Conservation (phyloP, 2,329 filamentous ascomycete species). For the Diaporthe sp. region DNA sequence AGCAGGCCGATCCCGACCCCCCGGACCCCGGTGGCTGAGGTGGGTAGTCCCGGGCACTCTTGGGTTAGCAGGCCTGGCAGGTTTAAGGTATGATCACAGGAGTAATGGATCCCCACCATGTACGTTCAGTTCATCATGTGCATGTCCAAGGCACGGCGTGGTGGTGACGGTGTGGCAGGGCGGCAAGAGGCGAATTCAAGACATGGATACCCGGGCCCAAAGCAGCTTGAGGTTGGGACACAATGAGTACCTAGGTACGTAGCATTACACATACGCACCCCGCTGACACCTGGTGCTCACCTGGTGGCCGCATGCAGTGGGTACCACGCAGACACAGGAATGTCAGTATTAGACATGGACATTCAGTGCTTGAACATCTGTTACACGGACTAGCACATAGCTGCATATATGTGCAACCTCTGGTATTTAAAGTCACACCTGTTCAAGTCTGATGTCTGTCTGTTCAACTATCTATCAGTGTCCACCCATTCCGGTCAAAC, state of each 20-base stretch:
- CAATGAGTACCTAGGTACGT: too few relatives aligned
- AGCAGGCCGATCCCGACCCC: too few relatives aligned
- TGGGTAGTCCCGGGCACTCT: too few relatives aligned
- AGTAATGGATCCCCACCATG: neutral
- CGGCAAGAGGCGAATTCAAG: neutral
- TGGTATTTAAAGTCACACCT: neutral
- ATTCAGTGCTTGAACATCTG: too few relatives aligned
- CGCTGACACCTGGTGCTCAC: neutral
- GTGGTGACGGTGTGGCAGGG: neutral
- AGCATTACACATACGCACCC: neutral
- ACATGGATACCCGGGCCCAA: neutral
- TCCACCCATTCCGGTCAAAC: neutral
- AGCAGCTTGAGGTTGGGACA: too few relatives aligned
- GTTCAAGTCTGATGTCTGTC: neutral
- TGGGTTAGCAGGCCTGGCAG: too few relatives aligned
- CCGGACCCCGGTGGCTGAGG: too few relatives aligned
- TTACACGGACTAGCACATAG: too few relatives aligned
- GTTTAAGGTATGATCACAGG: neutral
- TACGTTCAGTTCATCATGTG: too few relatives aligned
- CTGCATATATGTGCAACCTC: neutral
- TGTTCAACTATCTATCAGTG: neutral
- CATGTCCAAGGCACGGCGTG: neutral
- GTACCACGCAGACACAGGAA: too few relatives aligned
- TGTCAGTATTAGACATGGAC: too few relatives aligned
- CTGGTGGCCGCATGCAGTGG: neutral